Conservation (phyloP, 1,284 basidiomycete genomes). For the Hemileia vastatrix region DNA sequence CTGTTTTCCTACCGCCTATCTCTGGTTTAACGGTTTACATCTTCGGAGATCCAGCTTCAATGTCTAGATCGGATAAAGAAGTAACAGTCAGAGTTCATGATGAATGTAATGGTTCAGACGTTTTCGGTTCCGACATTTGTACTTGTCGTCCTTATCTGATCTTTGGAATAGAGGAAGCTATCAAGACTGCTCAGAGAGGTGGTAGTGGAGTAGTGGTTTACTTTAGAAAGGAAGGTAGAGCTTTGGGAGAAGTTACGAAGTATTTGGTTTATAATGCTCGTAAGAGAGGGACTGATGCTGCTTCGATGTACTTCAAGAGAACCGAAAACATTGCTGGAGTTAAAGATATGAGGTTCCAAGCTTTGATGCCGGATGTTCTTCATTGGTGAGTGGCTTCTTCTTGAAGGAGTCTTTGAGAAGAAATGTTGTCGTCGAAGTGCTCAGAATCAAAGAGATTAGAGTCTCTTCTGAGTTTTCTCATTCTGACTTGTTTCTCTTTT, state of each 20-base stretch:
- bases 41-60: slow-evolving; percentile 69
- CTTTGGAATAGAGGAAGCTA: slow-evolving; percentile 87
- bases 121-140: slow-evolving; percentile 29
- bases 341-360: slow-evolving; percentile 92
- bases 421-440: too few species aligned
- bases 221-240: slow-evolving; percentile 86
- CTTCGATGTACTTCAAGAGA: slow-evolving; percentile 85
- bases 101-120: slow-evolving; percentile 59
- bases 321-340: slow-evolving; percentile 90
- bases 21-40: slow-evolving; percentile 88
- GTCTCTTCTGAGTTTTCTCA: background rate
- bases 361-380: slow-evolving; percentile 88
- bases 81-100: slow-evolving; percentile 87
- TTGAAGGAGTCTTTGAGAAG: too few species aligned
- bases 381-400: too few species aligned
- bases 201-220: slow-evolving; percentile 89
- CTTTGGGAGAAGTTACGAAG: slow-evolving; percentile 65
- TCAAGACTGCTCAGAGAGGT: slow-evolving; percentile 71
- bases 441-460: slow-evolving; percentile 65
- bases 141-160: slow-evolving; percentile 60
- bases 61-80: slow-evolving; percentile 70
- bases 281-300: slow-evolving; percentile 84
- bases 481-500: too few species aligned
- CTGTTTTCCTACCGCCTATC: slow-evolving; percentile 89
- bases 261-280: slow-evolving; percentile 90